These are phyloP conservation scores for Phytophthora citricola DNA, from an alignment of 352 stramenopile genomes.

Conservation along the genomic window DNA sequence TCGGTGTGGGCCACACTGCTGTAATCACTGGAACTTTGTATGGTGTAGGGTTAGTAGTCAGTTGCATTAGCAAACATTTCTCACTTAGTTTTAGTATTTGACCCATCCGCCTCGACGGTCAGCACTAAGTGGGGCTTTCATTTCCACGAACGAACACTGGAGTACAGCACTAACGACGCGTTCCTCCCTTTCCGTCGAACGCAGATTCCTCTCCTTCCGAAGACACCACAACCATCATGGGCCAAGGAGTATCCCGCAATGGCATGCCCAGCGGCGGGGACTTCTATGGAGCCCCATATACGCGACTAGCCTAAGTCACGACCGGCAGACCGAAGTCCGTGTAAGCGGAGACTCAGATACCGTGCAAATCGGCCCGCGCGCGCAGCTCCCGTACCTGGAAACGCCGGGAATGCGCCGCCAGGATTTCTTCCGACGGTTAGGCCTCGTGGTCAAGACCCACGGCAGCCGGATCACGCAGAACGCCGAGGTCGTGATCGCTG, in stretches of 20 bases:
- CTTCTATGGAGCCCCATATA: conserved; percentile 87
- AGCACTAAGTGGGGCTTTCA: conserved; percentile 18
- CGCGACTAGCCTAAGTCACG: conserved; percentile 85
- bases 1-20: conserved; percentile 5
- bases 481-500: conserved; percentile 78
- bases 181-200: too few species aligned
- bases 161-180: background rate
- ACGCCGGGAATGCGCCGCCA: conserved; percentile 59
- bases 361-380: conserved; percentile 73
- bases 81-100: conserved; percentile 34
- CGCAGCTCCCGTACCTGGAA: conserved; percentile 75
- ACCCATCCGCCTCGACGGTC: conserved; percentile 17
- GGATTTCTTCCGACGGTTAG: conserved; percentile 83
- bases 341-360: conserved; percentile 68
- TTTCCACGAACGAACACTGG: conserved; percentile 29
- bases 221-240: conserved; percentile 42
- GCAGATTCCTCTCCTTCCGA: too few species aligned
- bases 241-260: conserved; percentile 66
- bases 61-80: conserved; percentile 36
- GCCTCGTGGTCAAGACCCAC: conserved; percentile 83
- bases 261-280: conserved; percentile 68
- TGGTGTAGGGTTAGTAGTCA: conserved; percentile 30
- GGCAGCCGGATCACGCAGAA: conserved; percentile 88
- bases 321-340: conserved; percentile 85
- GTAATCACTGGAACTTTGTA: conserved; percentile 15